Evolutionary conservation across 345 rosid genomes (phyloP).

Genomic region (Eucalyptus melliodora): DNA sequence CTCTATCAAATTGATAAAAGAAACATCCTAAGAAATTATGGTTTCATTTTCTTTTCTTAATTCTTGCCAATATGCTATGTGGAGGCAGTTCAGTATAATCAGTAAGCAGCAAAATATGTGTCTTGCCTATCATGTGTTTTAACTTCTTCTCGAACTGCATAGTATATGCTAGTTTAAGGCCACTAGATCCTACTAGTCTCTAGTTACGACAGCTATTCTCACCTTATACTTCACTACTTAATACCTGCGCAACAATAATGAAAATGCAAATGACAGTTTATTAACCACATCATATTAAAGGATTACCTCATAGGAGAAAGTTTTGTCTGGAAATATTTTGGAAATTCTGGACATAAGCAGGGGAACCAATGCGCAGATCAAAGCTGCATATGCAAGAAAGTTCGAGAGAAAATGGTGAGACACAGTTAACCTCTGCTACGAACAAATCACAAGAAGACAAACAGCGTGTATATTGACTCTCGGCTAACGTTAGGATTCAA

Average conservation of each 20-base stretch:
- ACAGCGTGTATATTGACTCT: background rate
- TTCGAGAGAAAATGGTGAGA: background rate
- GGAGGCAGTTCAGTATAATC: background rate
- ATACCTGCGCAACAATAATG: background rate
- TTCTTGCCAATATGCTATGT: background rate
- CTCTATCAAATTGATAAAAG: background rate
- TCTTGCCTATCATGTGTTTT: background rate
- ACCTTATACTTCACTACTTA: background rate
- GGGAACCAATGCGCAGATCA: slow-evolving; percentile 85
- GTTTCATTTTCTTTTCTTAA: background rate
- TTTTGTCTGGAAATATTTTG: slow-evolving; percentile 64
- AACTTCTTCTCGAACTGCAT: background rate
- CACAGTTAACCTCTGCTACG: background rate
- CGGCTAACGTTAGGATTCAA: background rate
- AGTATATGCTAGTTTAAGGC: background rate
- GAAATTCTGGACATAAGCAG: slow-evolving; percentile 75
- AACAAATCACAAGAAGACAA: background rate
- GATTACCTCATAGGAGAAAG: slow-evolving; percentile 62
- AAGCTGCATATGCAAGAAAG: slow-evolving; percentile 36
- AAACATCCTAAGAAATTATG: background rate
- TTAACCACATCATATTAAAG: background rate
- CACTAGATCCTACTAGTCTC: background rate
- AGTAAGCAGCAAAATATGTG: background rate
- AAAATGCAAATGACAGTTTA: background rate
- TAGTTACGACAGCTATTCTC: background rate